Evolutionary conservation across 139 green algal genomes (phyloP).

Genomic region (Tetradesmus lagerheimii): DNA sequence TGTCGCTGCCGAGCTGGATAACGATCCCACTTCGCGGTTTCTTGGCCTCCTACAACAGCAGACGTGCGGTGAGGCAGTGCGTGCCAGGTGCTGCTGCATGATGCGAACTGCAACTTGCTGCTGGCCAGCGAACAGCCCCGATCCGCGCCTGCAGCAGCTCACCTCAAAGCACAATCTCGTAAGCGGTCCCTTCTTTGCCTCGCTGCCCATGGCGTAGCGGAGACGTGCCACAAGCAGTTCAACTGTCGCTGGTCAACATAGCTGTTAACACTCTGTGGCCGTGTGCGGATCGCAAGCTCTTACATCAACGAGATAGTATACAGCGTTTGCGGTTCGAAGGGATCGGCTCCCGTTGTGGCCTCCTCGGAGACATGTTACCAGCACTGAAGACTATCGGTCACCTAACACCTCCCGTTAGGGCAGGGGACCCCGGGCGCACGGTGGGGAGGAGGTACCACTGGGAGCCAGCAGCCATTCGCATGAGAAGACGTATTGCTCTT

Average conservation of each 20-base stretch:
- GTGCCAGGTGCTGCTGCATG: not conserved
- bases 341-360: not conserved
- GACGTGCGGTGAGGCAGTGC: not conserved
- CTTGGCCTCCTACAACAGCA: not conserved
- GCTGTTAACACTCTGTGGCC: not conserved
- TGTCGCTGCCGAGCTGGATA: not conserved
- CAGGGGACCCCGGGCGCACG: no score
- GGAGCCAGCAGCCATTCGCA: no score
- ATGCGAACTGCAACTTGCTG: not conserved
- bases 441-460: no score
- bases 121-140: not conserved
- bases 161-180: not conserved
- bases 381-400: not conserved
- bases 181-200: not conserved
- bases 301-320: no score
- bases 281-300: not conserved
- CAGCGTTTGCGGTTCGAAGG: not conserved
- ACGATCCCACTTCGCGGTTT: not conserved
- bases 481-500: no score
- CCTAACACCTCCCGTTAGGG: slow-evolving; percentile 32
- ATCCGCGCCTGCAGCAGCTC: not conserved
- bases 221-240: not conserved
- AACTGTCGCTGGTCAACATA: not conserved
- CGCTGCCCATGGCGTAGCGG: not conserved
- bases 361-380: not conserved